Base-by-base conservation (phyloP, 2,329 filamentous ascomycete species). In the Fusarium brevicatenulatum region DNA sequence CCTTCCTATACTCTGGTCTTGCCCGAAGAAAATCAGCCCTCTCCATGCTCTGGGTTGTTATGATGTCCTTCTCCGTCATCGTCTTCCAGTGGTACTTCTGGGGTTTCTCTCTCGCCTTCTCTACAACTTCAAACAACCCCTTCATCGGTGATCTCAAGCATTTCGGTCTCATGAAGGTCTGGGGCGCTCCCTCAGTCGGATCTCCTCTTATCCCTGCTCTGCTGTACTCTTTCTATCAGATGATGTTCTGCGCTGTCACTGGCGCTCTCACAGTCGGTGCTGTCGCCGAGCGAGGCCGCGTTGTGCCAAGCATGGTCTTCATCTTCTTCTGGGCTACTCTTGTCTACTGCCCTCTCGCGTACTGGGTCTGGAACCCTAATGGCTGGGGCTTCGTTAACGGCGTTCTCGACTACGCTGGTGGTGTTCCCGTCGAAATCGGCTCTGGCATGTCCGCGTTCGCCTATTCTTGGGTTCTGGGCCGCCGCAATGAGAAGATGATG, bases 21-120 rank as follows among this genome's bases (percentile, higher is more conserved):
- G 95, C 96, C n/a, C 92, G 96, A 75, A 91, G 96, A 87, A 99
- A 99, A 87, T 98, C 96, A 9, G 96, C 96, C 36, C 89, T 99
- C 47, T 97, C 95, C 73, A 92, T 98, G 87, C 96, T 99, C 80
- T 98, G 95, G 94, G 95, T 95, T 19, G 95, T 93, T 85, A 97
- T 99, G 93, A 95, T 93, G 82, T 96, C 95, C 52, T 93, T 93
- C 81, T 95, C 93, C 53, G 91, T 98, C 80, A 88, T 98, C 81
- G 92, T 93, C 63, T 98, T 99, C 86, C 96, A 99, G 85, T 99
- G 96, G 96, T 98, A 98, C 80, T 98, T 99, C 83, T 98, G 96
- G 95, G 96, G 96, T 42, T 99, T 97, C 83, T 97, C 95, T 19
- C 87, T 99, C 70, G 95, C 95, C 58, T 98, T 98, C 84, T 96